Conservation (phyloP, 2,329 filamentous ascomycete species). For the Corynespora cassiicola region DNA sequence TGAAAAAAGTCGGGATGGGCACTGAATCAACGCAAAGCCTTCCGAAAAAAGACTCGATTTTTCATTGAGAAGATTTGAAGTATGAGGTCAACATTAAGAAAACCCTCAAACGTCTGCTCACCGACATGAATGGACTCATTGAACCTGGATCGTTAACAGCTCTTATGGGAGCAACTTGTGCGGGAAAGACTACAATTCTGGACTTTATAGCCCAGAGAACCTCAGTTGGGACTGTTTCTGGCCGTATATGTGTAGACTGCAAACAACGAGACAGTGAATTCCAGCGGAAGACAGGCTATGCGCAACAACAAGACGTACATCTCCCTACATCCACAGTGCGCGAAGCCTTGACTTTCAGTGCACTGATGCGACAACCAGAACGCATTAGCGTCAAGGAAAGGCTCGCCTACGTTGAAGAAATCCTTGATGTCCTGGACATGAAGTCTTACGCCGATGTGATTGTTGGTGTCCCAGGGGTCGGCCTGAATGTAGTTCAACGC, state of each 20-base stretch:
- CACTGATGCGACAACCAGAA: constrained; percentile 63
- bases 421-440: constrained; percentile 64
- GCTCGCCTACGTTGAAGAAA: constrained; percentile 64
- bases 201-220: constrained; percentile 82
- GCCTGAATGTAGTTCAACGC: constrained; percentile 67
- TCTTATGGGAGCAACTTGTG: constrained; percentile 68
- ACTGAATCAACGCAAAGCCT: too few species aligned
- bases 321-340: constrained; percentile 80
- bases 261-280: constrained; percentile 82
- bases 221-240: too few species aligned
- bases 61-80: too few species aligned
- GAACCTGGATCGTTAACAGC: too few species aligned
- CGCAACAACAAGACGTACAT: constrained; percentile 87
- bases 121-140: too few species aligned
- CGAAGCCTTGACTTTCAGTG: constrained; percentile 68
- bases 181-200: constrained; percentile 84
- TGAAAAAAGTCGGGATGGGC: too few species aligned
- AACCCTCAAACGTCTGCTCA: constrained; percentile 47
- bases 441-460: constrained; percentile 66
- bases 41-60: too few species aligned
- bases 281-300: constrained; percentile 86
- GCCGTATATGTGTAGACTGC: constrained; percentile 81
- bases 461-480: constrained; percentile 61
- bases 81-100: constrained; percentile 71
- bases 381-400: constrained; percentile 62